Evolutionary conservation across 306 rosid genomes (phyloP), one percentile per base, ranked within the genome.

Genomic region (Chamaecrista fasciculata): DNA sequence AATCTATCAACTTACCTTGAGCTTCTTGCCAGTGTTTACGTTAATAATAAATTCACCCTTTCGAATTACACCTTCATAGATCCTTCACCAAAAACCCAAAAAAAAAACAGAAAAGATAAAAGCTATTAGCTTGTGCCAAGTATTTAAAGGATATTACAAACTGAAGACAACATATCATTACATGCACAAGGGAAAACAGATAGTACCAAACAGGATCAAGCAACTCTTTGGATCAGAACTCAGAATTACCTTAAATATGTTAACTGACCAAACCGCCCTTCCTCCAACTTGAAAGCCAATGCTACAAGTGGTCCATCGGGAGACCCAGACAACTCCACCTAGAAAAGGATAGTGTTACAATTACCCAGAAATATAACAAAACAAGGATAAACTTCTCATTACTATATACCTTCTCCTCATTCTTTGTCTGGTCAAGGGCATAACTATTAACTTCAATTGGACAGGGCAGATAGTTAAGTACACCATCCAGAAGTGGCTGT

Each of bases 271-370:
- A 91, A 94, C 29, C 90, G 84, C 58, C 97, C 92, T 82, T 94
- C 99, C 85, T 91, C 99, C 87, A 94, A 80, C 72, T 94, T 94
- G 86, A 94, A 94, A 70, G 99, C 99, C 82, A 94, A 80, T 33
- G 97, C 99, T 67, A 94, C 99, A 67, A 91, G 96, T 57, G 89
- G 97, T 58, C 99, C 97, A 84, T 91, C 85, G 19, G 97, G 99
- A 79, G 83, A 81, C 76, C 99, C 99, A 59, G 23, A 50, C 80
- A 94, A 70, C 34, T 59, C 66, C 74, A 94, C 89, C 99, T 94
- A 76, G 10, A 70, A 11, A 52, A 71, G 55, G 31, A 80, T 33
- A 23, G 36, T 62, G 48, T 71, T 28, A 72, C 52, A 71, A 66
- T 71, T 53, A 70, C 50, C 67, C 33, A 42, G 26, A 28, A 43